Evolutionary conservation across 345 rosid species (phyloP).

Genomic region (Theobroma cacao): DNA sequence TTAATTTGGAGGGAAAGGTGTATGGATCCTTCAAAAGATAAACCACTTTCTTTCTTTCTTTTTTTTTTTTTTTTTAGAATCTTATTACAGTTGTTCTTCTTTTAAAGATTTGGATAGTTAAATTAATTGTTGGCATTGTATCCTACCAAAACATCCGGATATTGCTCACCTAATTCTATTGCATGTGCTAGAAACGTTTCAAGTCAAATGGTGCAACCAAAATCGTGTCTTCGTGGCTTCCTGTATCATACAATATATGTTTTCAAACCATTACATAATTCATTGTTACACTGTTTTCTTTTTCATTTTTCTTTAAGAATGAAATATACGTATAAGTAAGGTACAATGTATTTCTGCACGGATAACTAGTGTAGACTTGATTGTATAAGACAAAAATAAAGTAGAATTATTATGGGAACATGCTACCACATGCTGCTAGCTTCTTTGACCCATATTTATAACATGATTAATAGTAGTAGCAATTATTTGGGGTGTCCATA

Average conservation of each 20-base stretch:
- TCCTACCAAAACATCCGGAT: neutral
- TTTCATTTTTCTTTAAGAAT: no score
- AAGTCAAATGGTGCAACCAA: neutral
- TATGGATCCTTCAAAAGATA: neutral
- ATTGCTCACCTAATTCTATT: conserved; percentile 4
- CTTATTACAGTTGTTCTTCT: neutral
- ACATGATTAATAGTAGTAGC: neutral
- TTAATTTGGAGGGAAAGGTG: neutral
- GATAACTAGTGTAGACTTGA: neutral
- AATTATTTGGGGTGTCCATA: neutral
- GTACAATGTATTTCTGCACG: neutral
- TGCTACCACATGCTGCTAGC: neutral
- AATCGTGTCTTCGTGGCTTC: neutral
- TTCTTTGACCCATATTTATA: neutral
- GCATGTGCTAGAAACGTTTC: neutral
- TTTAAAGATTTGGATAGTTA: neutral
- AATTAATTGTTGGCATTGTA: neutral
- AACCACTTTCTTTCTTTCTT: no score
- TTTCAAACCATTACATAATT: neutral
- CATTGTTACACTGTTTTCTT: neutral
- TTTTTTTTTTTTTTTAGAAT: neutral
- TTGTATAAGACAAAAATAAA: neutral
- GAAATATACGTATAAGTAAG: no score
- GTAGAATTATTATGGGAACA: neutral
- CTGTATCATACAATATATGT: neutral